Evolutionary conservation across 1,284 basidiomycete genomes (phyloP), one percentile per base, ranked within the genome.

Genomic region (Sparassis latifolia): DNA sequence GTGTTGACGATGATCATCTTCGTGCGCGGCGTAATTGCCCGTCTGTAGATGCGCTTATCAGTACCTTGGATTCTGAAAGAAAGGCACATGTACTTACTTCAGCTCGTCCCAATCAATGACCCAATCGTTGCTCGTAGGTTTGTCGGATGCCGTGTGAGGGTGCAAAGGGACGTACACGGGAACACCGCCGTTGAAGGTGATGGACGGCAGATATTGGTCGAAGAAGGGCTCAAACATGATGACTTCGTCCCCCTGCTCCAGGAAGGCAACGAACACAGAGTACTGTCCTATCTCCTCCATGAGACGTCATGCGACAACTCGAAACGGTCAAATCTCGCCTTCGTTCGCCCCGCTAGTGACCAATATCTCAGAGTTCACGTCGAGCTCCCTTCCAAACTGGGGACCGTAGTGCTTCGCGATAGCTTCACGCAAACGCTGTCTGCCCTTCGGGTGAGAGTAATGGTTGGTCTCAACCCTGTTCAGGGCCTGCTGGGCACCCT

Each of bases 171-270:
- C 92, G 63, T 92, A 99, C 45, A 97, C 86, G 6, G 96, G 93
- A 50, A 83, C 86, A 44, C 93, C 95, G 33, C 89, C 89, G 63
- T 97, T 94, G 79, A 97, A 97, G 30, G 84, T 89, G 50, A 97
- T 84, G 6, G 89, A 91, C 37, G 92, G 87, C 54, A 90, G 80
- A 72, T 97, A 99, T 69, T 99, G 97, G 66, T 98, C 95, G 64
- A 97, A 98, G 77, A 93, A 95, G 4, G 92, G 96, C 71, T 99
- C 97, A 63, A 99, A 95, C 78, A 97, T 85, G 67, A 99, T 95
- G 54, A 99, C 97, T 69, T 98, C 96, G 66, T 99, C 97, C 5
- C 88, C 93, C 37, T 82, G 76, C 55, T 96, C 84, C 44, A 94
- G 70, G 72, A 95, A 96, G 0, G 95, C 94, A 27, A 83, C 79